Conservation (phyloP, 441 rosid species). For the Jatropha multifida region DNA sequence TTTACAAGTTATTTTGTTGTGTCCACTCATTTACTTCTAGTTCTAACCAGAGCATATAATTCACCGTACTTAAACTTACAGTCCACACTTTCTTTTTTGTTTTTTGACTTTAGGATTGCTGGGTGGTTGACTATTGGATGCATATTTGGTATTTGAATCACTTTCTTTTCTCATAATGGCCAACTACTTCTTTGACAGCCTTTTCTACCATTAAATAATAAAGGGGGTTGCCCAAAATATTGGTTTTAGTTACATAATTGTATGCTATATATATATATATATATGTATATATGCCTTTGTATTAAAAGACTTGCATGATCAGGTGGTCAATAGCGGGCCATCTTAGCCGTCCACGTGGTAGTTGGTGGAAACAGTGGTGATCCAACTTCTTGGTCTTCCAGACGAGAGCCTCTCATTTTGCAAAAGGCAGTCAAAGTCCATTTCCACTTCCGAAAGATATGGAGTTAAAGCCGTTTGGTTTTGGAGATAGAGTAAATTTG, state of each 20-base stretch:
- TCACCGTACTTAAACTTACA: too few relatives aligned
- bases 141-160: not conserved
- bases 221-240: not conserved
- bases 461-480: slow-evolving; percentile 8
- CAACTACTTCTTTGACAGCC: slow-evolving; percentile 34
- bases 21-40: too few relatives aligned
- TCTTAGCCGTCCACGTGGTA: not conserved
- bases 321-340: not conserved
- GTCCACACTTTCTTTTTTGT: too few relatives aligned
- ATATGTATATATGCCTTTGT: too few relatives aligned
- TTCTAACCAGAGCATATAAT: too few relatives aligned
- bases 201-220: not conserved
- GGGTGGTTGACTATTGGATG: not conserved
- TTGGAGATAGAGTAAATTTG: slow-evolving; percentile 12
- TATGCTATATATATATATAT: too few relatives aligned
- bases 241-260: too few relatives aligned
- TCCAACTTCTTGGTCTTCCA: not conserved
- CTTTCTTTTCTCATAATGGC: slow-evolving; percentile 2
- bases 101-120: not conserved
- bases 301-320: not conserved
- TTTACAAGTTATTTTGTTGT: too few relatives aligned
- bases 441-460: slow-evolving; percentile 23
- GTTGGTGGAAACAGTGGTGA: not conserved
- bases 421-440: slow-evolving; percentile 19
- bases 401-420: slow-evolving; percentile 8